Evolutionary conservation across 192 early-diverging fungal species (phyloP).

Genomic region (Lobosporangium transversale): DNA sequence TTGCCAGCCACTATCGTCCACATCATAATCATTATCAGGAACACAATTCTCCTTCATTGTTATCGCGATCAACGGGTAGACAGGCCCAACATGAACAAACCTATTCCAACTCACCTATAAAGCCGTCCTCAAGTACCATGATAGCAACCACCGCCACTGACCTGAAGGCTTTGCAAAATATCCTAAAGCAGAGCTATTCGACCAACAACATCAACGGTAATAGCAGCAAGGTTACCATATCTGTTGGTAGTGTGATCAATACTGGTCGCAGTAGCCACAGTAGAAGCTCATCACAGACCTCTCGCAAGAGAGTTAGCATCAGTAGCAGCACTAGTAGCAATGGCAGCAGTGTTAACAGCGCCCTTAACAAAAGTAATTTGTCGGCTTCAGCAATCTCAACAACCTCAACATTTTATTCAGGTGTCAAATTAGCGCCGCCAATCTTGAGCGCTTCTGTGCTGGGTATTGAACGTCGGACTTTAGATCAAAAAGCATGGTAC

Average conservation of each 20-base stretch:
- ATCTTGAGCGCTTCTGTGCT: conserved; percentile 29
- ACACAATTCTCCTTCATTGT: not conserved
- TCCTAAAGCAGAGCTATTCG: too few relatives aligned
- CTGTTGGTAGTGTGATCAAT: too few relatives aligned
- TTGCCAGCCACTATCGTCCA: not conserved
- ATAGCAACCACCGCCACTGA: conserved; percentile 11
- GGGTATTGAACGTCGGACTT: conserved; percentile 10
- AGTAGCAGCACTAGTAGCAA: conserved; percentile 3
- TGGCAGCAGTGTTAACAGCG: not conserved
- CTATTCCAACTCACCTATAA: conserved; percentile 3
- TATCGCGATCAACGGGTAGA: too few relatives aligned
- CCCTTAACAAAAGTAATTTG: not conserved
- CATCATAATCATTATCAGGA: not conserved
- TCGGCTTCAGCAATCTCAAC: conserved; percentile 30
- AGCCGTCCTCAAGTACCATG: not conserved
- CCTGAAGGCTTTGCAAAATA: conserved; percentile 2
- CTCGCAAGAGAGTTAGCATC: not conserved
- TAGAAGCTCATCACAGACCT: too few relatives aligned
- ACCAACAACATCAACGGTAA: conserved; percentile 6
- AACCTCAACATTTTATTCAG: conserved; percentile 38
- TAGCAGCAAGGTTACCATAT: too few relatives aligned
- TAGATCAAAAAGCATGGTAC: conserved; percentile 42
- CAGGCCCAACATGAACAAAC: conserved; percentile 21
- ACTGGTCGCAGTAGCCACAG: too few relatives aligned
- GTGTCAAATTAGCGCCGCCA: conserved; percentile 45